These are phyloP conservation scores for Sapria himalayana DNA, from an alignment of 345 rosid species.

Conservation along the genomic window DNA sequence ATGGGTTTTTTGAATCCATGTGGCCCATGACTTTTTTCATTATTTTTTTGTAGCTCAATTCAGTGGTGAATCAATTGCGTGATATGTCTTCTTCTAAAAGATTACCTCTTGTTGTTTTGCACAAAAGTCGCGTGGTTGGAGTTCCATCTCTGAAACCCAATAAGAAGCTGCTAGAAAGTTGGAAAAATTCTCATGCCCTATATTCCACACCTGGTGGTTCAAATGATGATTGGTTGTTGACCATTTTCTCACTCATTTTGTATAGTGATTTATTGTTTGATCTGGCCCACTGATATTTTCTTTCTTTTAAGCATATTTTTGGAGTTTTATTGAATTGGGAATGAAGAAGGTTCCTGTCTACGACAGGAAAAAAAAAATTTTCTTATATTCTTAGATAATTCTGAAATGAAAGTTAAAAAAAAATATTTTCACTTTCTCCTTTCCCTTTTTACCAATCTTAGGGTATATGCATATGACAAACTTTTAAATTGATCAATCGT, in stretches of 20 bases:
- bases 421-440: too few species aligned
- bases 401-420: too few species aligned
- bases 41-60: conserved; percentile 33
- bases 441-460: too few species aligned
- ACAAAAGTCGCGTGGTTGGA: conserved; percentile 43
- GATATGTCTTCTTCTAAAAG: conserved; percentile 49
- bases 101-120: conserved; percentile 66
- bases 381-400: too few species aligned
- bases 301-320: too few species aligned
- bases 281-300: too few species aligned
- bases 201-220: conserved; percentile 80
- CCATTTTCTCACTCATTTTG: background rate
- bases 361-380: too few species aligned
- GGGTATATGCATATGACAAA: too few species aligned
- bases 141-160: conserved; percentile 47
- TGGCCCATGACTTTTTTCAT: conserved; percentile 5
- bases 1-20: background rate
- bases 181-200: conserved; percentile 63
- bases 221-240: conserved; percentile 85
- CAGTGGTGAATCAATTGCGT: conserved; percentile 26
- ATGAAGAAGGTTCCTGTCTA: too few species aligned
- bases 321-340: too few species aligned
- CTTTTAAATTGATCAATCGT: too few species aligned
- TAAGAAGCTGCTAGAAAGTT: conserved; percentile 36
- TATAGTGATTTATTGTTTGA: background rate